These are phyloP conservation scores for Hortiboletus flavorubellus DNA, from an alignment of 768 basidiomycete genomes.

Conservation along the genomic window DNA sequence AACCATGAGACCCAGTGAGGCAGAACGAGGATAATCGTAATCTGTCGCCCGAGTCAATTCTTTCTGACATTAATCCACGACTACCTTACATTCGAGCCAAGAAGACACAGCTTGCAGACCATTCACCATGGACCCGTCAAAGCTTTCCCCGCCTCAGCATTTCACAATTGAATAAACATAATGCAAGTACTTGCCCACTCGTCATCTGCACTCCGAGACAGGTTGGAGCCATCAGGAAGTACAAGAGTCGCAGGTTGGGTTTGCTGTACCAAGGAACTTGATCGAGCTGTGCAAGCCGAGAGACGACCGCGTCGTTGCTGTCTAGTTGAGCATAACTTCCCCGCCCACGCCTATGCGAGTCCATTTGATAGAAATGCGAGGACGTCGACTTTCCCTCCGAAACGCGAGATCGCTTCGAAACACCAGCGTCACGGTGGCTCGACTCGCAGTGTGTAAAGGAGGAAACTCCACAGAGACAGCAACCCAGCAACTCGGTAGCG, in stretches of 20 bases:
- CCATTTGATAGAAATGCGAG: constrained; percentile 1
- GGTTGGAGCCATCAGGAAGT: constrained; percentile 51
- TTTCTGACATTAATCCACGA: neutral
- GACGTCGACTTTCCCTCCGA: neutral
- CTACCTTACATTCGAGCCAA: constrained; percentile 50
- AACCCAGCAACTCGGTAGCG: too few species aligned
- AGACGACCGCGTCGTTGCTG: constrained; percentile 12
- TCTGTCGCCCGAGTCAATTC: neutral
- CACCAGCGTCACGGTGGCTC: too few species aligned
- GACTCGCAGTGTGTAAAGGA: neutral
- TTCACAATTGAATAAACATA: neutral
- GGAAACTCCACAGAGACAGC: too few species aligned
- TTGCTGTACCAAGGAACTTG: constrained; percentile 60
- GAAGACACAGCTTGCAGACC: constrained; percentile 57
- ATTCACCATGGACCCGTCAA: constrained; percentile 57
- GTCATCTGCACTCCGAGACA: constrained; percentile 22
- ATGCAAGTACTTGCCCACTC: constrained; percentile 9
- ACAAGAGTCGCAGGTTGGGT: constrained; percentile 53
- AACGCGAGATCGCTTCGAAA: neutral
- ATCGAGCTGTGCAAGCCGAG: constrained; percentile 36
- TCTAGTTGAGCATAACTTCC: neutral
- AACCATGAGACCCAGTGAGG: constrained; percentile 11
- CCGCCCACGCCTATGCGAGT: neutral
- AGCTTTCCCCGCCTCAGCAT: constrained; percentile 7
- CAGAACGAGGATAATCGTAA: neutral